Conservation (phyloP, 306 rosid genomes). For the Ochetophila trinervis region DNA sequence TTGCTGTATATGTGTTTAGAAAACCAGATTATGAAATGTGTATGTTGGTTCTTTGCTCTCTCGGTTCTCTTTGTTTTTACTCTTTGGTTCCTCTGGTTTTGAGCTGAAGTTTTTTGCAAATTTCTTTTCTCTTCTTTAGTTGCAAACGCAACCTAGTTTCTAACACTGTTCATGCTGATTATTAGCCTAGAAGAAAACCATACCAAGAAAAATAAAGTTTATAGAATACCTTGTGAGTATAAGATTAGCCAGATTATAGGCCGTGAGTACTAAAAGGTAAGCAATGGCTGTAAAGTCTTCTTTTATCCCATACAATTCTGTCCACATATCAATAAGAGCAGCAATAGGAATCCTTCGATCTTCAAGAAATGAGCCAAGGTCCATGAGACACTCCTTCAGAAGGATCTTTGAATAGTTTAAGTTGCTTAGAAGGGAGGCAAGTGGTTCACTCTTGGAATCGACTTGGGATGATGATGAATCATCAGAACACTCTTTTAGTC, state of each 20-base stretch:
- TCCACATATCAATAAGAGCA: conserved; percentile 62
- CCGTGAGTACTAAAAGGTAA: conserved; percentile 31
- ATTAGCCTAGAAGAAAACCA: too few relatives aligned
- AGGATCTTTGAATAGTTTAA: conserved; percentile 27
- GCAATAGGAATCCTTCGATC: conserved; percentile 57
- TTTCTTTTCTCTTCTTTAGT: too few relatives aligned
- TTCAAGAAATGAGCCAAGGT: conserved; percentile 66
- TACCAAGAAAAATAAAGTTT: not conserved
- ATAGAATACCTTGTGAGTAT: conserved; percentile 1
- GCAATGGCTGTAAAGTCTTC: conserved; percentile 35
- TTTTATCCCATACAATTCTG: conserved; percentile 33
- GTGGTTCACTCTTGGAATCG: conserved; percentile 19
- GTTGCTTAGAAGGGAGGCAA: conserved; percentile 40
- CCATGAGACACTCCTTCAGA: conserved; percentile 51
- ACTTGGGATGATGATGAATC: conserved; percentile 35
- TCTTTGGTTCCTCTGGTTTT: too few relatives aligned
- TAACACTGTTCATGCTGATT: too few relatives aligned
- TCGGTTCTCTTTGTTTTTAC: too few relatives aligned
- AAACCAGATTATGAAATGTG: too few relatives aligned
- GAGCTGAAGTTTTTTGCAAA: too few relatives aligned
- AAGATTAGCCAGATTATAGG: conserved; percentile 34
- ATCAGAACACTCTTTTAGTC: conserved; percentile 11
- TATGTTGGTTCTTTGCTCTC: too few relatives aligned
- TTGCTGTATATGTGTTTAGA: too few relatives aligned
- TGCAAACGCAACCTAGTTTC: too few relatives aligned